A percentile compares a stretch with the other conserved stretches of the same genome.
phyloP scores from a whole-genome alignment of 1,284 basidiomycete genomes.

The Malassezia pachydermatis region DNA sequence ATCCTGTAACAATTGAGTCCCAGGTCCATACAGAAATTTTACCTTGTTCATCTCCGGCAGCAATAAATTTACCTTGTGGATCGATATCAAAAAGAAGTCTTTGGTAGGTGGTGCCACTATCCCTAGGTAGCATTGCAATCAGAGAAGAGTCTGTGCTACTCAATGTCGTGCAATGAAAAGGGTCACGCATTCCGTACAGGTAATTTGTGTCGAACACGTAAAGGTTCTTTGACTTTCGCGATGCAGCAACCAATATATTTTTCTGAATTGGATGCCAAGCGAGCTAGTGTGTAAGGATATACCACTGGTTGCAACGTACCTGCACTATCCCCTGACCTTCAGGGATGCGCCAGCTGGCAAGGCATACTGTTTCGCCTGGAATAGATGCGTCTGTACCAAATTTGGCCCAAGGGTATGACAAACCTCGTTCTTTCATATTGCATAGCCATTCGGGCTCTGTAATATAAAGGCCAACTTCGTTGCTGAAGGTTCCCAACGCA shows the following conservation, averaged over 20 bases:
- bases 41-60: conserved; percentile 9
- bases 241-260: conserved; percentile 9
- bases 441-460: conserved; percentile 12
- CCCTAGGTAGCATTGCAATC: conserved; percentile 1
- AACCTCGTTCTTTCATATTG: background rate
- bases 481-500: conserved; percentile 12
- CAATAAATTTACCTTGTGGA: conserved; percentile 1
- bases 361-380: background rate
- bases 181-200: conserved; percentile 2
- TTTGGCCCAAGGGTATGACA: background rate
- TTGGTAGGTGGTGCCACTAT: background rate
- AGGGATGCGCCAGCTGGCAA: conserved; percentile 5
- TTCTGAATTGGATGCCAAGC: conserved; percentile 10
- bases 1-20: background rate
- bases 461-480: conserved; percentile 8
- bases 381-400: background rate
- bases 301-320: background rate
- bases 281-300: background rate
- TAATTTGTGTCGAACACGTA: conserved; percentile 15
- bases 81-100: conserved; percentile 12
- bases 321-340: conserved; percentile 10
- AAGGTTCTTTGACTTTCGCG: background rate
- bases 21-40: conserved; percentile 8
- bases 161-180: background rate
- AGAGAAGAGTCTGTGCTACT: background rate